These are phyloP conservation scores for Neofusicoccum sp. DNA, from an alignment of 2,329 filamentous ascomycete genomes.

Conservation along the genomic window DNA sequence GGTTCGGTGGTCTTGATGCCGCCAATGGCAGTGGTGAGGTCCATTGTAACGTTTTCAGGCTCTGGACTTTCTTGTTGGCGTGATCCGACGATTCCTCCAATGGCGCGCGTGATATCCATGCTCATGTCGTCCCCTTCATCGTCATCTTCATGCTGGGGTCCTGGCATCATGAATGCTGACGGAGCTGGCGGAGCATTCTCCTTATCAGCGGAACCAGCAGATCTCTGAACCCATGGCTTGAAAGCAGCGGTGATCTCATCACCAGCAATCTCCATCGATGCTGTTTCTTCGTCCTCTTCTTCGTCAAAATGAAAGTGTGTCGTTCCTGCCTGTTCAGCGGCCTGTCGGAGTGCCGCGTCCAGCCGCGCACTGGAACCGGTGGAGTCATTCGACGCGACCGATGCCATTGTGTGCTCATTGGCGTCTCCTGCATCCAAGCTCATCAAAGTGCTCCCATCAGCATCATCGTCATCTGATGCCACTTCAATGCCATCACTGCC, in stretches of 20 bases:
- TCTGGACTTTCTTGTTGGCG: constrained; percentile 40
- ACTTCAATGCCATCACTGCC: constrained; percentile 56
- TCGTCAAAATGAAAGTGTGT: constrained; percentile 65
- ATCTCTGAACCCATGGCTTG: constrained; percentile 69
- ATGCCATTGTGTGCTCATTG: constrained; percentile 68
- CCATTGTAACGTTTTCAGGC: constrained; percentile 55
- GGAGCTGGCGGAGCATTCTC: constrained; percentile 19
- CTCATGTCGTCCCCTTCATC: constrained; percentile 72
- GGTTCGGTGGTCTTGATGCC: constrained; percentile 45
- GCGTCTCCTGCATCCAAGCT: constrained; percentile 71
- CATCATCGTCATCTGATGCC: constrained; percentile 62
- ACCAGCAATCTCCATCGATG: constrained; percentile 57
- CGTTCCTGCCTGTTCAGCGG: constrained; percentile 74
- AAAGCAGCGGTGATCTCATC: constrained; percentile 77
- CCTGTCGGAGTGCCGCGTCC: constrained; percentile 76
- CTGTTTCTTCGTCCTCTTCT: constrained; percentile 51
- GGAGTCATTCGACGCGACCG: constrained; percentile 58
- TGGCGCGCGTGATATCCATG: constrained; percentile 87
- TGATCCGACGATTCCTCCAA: constrained; percentile 74
- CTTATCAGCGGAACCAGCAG: constrained; percentile 27
- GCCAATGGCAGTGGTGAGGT: constrained; percentile 59
- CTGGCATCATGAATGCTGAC: constrained; percentile 26
- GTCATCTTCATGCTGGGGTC: constrained; percentile 40
- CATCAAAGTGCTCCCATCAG: constrained; percentile 76
- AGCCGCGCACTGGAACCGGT: constrained; percentile 72